phyloP scores from a whole-genome alignment of 306 rosid species.

The Corylus americana region DNA sequence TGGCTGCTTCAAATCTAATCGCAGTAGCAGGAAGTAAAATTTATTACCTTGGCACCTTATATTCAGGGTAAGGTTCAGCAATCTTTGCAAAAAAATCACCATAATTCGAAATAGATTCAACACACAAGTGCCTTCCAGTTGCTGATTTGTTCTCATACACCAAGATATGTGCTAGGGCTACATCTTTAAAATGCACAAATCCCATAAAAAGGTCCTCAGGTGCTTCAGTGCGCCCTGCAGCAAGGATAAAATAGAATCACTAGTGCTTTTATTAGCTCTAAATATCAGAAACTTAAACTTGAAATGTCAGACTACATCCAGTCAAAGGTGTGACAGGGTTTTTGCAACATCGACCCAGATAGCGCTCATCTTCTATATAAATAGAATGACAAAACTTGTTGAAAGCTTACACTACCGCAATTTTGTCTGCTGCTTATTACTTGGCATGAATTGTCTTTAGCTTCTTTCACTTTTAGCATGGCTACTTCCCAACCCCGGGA shows the following conservation, averaged over 20 bases:
- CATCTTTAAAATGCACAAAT: slow-evolving; percentile 83
- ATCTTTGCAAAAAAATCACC: slow-evolving; percentile 78
- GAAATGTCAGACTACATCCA: too few relatives aligned
- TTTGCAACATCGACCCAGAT: neutral
- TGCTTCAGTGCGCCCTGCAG: slow-evolving; percentile 70
- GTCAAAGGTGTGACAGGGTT: neutral
- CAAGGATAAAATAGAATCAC: slow-evolving; percentile 15
- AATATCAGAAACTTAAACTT: neutral
- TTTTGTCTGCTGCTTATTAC: neutral
- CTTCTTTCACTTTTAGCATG: neutral
- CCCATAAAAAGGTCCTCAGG: slow-evolving; percentile 64
- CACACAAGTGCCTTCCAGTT: slow-evolving; percentile 75
- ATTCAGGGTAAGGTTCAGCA: slow-evolving; percentile 78
- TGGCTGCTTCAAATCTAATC: neutral
- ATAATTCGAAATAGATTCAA: slow-evolving; percentile 75
- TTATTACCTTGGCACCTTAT: slow-evolving; percentile 61
- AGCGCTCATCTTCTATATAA: neutral
- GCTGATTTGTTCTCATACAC: slow-evolving; percentile 82
- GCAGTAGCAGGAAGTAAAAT: slow-evolving; percentile 12
- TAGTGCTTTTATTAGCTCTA: neutral
- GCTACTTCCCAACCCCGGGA: neutral
- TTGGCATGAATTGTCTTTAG: neutral
- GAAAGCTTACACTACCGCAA: neutral
- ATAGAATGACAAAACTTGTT: neutral
- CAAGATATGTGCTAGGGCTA: slow-evolving; percentile 82